A percentile compares a stretch with the other conserved stretches of the same genome.
Evolutionary conservation across 139 green algal genomes (phyloP).

Genomic region (Tetradesmus obliquus): DNA sequence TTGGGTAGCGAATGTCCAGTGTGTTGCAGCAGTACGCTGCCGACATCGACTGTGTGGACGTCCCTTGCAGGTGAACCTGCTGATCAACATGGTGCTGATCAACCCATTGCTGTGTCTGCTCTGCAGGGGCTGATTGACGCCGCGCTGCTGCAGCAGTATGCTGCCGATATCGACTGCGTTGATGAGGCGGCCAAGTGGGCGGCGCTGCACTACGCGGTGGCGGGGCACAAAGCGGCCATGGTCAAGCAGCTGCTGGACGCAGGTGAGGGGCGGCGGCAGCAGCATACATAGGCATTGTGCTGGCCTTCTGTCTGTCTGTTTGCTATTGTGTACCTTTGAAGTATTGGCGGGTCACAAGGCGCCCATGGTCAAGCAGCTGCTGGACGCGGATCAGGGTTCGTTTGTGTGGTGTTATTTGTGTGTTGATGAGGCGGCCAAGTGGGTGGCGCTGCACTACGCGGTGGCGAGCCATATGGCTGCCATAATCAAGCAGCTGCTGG

Average conservation of each 20-base stretch:
- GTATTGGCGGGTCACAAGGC: no score
- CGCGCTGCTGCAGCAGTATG: constrained; percentile 17
- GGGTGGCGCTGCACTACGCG: constrained; percentile 36
- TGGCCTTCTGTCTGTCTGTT: no score
- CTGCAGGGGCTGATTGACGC: constrained; percentile 16
- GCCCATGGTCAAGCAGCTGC: no score
- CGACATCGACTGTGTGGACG: neutral
- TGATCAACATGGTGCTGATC: neutral
- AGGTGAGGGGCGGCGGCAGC: neutral
- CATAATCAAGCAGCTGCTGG: constrained; percentile 40
- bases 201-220: constrained; percentile 35
- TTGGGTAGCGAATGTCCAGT: neutral
- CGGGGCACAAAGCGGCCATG: constrained; percentile 17
- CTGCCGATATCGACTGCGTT: constrained; percentile 25
- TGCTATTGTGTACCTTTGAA: no score
- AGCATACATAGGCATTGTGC: no score
- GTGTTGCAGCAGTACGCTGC: neutral
- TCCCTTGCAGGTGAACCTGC: neutral
- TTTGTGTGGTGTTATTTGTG: neutral
- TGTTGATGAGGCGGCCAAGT: constrained; percentile 37
- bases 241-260: constrained; percentile 37
- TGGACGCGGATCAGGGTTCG: no score
- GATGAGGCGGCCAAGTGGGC: constrained; percentile 39
- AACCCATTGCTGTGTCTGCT: neutral
- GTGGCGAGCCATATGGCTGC: constrained; percentile 3